Base-by-base conservation (phyloP, 176 grass and related monocot genomes). In the Ampelocalamus luodianensis region DNA sequence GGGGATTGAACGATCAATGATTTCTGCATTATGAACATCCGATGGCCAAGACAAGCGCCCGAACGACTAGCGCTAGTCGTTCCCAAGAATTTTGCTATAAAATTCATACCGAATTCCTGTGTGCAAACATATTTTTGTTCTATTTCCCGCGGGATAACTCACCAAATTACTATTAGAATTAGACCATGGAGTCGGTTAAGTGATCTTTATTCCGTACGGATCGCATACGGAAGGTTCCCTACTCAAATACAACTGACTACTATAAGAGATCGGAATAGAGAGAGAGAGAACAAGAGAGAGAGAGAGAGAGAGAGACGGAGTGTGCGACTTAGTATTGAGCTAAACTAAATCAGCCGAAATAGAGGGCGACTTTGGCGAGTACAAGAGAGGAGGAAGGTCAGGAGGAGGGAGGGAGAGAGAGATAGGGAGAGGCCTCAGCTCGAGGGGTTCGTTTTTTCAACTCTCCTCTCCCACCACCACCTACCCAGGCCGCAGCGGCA, bases 381-480 rank as follows among this genome's bases (percentile, higher is more conserved):
- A 23, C 22, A 18, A 55, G 23, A 40, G 13, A 64, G 3, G 34
- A 61, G 26, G 26, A 10, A 14, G 5, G 20, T 27, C 34, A 18
- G 1, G 5, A 18, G 8, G 34, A 68, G 24, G 15, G 53, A 46
- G 68, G 0, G 10, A 71, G 37, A 5, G 1, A 17, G 34, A 0
- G 50, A 70, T 39, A 39, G 67, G 68, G 81, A 71, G n/a, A 23
- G 15, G 13, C 60, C 16, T 64, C 18, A 5, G 5, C 27, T 34
- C 0, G 6, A 65, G 42, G 15, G 45, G 66, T 8, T 45, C 67
- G 3, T 3, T 42, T 65, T 85, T 77, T 56, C 82, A 44, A 77
- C 82, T 76, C 68, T 13, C 17, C 11, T 45, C 79, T 38, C 18
- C 72, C 72, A 76, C 60, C 82, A 18, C 82, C 61, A 77, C 61